Evolutionary conservation across 108 stramenopile species (phyloP), one percentile per base, ranked within the genome.

Genomic region (Heterococcus sp.): DNA sequence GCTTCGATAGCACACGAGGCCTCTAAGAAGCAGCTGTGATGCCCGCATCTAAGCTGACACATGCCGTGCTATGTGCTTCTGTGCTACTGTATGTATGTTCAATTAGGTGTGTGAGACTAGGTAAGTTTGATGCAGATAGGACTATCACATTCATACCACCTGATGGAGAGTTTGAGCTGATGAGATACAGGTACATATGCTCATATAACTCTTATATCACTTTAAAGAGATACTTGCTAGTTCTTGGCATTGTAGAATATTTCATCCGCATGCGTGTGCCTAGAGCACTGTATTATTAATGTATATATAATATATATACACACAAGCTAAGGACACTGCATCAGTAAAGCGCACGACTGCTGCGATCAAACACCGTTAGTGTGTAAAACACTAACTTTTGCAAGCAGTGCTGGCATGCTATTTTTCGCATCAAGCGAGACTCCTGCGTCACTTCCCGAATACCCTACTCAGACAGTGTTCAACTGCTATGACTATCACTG

Each of bases 91-190:
- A n/a, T n/a, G n/a, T n/a, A n/a, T n/a, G n/a, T n/a, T n/a, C n/a
- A n/a, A n/a, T n/a, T n/a, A 75, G 85, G 33, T 87, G 86, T 75
- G 86, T 87, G 40, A 78, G 86, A 30, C 73, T 82, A 68, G 81
- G 97, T 40, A 95, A 96, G 83, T 99, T 98, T 86, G 98, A 99
- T 88, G 93, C 97, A 35, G 98, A 99, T 84, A 92, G 98, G 58
- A 97, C 98, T 64, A 97, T 99, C 83, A 99, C 98, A 75, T 99
- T 99, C 81, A 96, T 97, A 72, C 98, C 98, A 8, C 98, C 98
- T 0, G 98, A 99, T 84, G 98, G 98, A 33, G 98, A 99, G 89
- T 99, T 97, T 84, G 97, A 99, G 86, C 87, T 99, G 71, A 99
- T 99, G 98, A 83, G 93, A 72, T 99, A 29, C 11, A 68, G 29